Conservation (phyloP, 2,329 filamentous ascomycete genomes). For the Blumeria graminis region DNA sequence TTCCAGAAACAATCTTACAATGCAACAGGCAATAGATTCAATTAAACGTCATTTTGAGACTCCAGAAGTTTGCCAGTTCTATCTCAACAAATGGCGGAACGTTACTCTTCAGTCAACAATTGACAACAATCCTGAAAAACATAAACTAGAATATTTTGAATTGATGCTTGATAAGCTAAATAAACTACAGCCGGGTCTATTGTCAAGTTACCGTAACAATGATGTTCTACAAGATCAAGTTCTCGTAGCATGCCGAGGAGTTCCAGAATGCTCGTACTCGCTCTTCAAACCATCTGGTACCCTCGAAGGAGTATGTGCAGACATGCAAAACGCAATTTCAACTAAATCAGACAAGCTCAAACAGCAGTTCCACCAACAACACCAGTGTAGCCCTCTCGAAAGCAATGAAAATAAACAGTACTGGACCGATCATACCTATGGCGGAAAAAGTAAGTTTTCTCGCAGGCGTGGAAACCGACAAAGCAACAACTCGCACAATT, state of each 20-base stretch:
- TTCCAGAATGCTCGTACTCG: background rate
- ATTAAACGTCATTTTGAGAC: too few relatives aligned
- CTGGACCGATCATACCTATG: background rate
- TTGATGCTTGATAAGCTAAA: background rate
- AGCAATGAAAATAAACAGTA: background rate
- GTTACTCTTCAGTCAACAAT: too few relatives aligned
- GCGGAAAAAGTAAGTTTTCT: background rate
- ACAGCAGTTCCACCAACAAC: background rate
- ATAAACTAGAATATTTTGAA: too few relatives aligned
- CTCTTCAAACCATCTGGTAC: background rate
- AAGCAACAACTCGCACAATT: too few relatives aligned
- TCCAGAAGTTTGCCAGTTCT: too few relatives aligned
- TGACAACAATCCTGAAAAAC: too few relatives aligned
- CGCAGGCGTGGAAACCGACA: too few relatives aligned
- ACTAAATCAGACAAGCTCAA: background rate
- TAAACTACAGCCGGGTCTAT: background rate
- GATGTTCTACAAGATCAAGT: background rate
- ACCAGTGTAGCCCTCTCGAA: background rate
- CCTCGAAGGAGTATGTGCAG: background rate
- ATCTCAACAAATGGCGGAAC: too few relatives aligned
- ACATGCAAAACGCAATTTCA: background rate
- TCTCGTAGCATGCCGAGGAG: background rate
- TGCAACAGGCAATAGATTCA: too few relatives aligned
- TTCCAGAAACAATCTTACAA: too few relatives aligned
- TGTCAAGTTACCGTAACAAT: background rate